Conservation (phyloP, 1,139 yeast genomes). For the Pichia sp. region DNA sequence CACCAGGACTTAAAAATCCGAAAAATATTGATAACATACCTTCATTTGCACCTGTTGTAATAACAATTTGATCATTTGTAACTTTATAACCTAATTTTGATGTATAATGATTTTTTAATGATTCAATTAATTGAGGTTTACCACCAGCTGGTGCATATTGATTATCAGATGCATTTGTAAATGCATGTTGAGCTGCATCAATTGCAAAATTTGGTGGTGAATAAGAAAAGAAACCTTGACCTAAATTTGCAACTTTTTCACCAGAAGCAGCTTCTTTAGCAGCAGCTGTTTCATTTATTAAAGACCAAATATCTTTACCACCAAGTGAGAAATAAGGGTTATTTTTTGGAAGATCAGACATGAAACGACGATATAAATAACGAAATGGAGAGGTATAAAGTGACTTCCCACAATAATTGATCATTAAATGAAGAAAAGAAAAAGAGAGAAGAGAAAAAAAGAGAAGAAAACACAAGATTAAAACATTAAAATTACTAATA, state of each 20-base stretch:
- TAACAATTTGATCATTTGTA: slow-evolving; percentile 59
- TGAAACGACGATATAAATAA: background rate
- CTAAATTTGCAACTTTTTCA: slow-evolving; percentile 74
- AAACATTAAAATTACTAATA: background rate
- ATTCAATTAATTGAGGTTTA: slow-evolving; percentile 63
- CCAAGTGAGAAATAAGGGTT: slow-evolving; percentile 63
- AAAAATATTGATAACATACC: slow-evolving; percentile 83
- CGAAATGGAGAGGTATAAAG: too few relatives aligned
- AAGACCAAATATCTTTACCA: slow-evolving; percentile 86
- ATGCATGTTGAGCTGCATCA: slow-evolving; percentile 72
- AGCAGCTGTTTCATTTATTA: slow-evolving; percentile 93
- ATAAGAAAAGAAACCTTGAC: slow-evolving; percentile 96
- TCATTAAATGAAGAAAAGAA: background rate
- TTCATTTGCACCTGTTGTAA: slow-evolving; percentile 96
- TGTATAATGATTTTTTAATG: slow-evolving; percentile 66
- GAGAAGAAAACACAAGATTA: too few relatives aligned
- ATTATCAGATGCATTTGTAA: slow-evolving; percentile 65
- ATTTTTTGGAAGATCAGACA: slow-evolving; percentile 31
- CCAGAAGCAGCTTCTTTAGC: slow-evolving; percentile 57
- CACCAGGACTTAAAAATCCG: slow-evolving; percentile 81
- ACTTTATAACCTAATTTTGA: slow-evolving; percentile 53
- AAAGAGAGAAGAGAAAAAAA: background rate
- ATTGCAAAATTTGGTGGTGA: slow-evolving; percentile 89
- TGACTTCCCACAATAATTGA: background rate
- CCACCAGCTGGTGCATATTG: slow-evolving; percentile 94